Percentiles rank a stretch among this genome's conserved stretches.
These are phyloP conservation scores for Serendipita sp. DNA, from an alignment of 768 basidiomycete species.

Conservation along the genomic window DNA sequence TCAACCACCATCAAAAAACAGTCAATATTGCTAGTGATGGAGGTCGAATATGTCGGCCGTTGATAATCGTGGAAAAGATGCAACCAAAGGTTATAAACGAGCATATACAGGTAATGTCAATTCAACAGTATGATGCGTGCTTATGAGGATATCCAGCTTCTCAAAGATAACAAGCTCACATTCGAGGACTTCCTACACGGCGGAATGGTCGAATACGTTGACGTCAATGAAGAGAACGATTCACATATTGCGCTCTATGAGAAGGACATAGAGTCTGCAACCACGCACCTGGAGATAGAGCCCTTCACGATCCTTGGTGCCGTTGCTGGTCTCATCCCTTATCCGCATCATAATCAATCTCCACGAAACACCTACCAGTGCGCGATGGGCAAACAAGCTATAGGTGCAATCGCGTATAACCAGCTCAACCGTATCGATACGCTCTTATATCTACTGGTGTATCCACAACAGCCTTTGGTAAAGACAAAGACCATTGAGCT, in stretches of 20 bases:
- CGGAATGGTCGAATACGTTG: constrained; percentile 93
- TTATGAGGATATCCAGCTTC: constrained; percentile 31
- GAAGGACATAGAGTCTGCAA: constrained; percentile 57
- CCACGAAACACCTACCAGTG: constrained; percentile 99
- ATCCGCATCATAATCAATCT: constrained; percentile 98
- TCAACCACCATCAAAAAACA: constrained; percentile 86
- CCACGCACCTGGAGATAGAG: constrained; percentile 96
- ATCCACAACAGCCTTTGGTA: constrained; percentile 98
- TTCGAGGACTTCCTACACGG: constrained; percentile 91
- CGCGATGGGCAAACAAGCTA: constrained; percentile 99
- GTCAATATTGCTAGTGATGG: constrained; percentile 97
- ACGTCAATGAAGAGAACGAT: constrained; percentile 99
- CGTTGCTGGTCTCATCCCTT: constrained; percentile 95
- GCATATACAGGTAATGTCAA: constrained; percentile 48
- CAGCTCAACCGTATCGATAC: constrained; percentile 97
- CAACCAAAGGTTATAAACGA: constrained; percentile 59
- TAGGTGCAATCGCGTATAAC: constrained; percentile 96
- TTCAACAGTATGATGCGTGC: not conserved
- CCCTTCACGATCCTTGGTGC: constrained; percentile 96
- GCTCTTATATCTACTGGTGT: constrained; percentile 90
- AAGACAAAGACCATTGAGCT: constrained; percentile 98
- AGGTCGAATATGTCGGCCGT: constrained; percentile 92
- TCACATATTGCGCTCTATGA: constrained; percentile 93
- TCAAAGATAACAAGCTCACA: constrained; percentile 60
- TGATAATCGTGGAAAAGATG: constrained; percentile 87